Evolutionary conservation across 2,329 filamentous ascomycete genomes (phyloP).

Genomic region (Beauveria sp.): DNA sequence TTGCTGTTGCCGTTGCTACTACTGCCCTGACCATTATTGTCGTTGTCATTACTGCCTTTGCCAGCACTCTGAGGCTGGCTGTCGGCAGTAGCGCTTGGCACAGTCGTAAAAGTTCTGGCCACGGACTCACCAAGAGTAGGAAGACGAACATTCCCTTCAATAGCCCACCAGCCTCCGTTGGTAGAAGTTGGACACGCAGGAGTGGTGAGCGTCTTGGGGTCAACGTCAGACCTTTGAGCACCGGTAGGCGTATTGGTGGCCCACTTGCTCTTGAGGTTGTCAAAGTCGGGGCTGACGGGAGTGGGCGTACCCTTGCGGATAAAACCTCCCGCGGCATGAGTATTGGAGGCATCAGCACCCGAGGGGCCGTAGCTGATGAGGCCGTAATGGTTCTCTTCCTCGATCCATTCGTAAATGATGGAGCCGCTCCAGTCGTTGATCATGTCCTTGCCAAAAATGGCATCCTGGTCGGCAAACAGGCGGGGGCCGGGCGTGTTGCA

Average conservation of each 20-base stretch:
- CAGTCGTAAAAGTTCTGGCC: conserved; percentile 19
- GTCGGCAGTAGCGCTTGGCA: conserved; percentile 14
- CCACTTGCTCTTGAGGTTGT: conserved; percentile 72
- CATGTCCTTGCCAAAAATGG: conserved; percentile 73
- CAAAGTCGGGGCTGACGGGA: conserved; percentile 67
- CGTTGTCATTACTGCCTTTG: conserved; percentile 9
- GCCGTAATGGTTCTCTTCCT: conserved; percentile 77
- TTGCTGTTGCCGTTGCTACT: neutral
- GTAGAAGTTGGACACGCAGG: conserved; percentile 66
- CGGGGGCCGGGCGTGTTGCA: conserved; percentile 62
- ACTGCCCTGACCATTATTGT: conserved; percentile 10
- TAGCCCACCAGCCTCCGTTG: conserved; percentile 67
- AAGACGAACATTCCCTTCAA: conserved; percentile 61
- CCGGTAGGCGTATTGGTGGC: conserved; percentile 62
- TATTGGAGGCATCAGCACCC: conserved; percentile 42
- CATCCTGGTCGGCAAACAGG: conserved; percentile 62
- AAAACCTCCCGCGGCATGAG: conserved; percentile 58
- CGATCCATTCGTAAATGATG: conserved; percentile 86
- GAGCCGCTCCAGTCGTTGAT: conserved; percentile 61
- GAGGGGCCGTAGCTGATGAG: conserved; percentile 65
- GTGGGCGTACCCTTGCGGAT: conserved; percentile 65
- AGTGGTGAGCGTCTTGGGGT: conserved; percentile 50
- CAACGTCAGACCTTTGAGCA: conserved; percentile 58
- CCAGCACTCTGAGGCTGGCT: conserved; percentile 11
- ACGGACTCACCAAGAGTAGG: conserved; percentile 58